A percentile compares a stretch with the other conserved stretches of the same genome.
Evolutionary conservation across 2,329 filamentous ascomycete genomes (phyloP).

Genomic region (Albifimbria verrucaria): DNA sequence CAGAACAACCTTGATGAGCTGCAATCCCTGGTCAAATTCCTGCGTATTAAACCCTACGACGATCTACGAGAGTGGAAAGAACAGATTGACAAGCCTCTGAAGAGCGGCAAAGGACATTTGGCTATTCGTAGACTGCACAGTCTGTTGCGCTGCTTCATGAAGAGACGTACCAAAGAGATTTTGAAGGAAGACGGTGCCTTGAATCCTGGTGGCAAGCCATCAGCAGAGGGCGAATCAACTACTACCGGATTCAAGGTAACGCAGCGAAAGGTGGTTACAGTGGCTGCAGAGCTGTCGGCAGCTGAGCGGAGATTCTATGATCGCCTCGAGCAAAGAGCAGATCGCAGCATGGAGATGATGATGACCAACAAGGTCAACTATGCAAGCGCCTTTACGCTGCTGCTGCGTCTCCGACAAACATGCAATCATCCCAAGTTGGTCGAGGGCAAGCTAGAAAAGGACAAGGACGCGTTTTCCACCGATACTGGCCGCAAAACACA

Average conservation of each 20-base stretch:
- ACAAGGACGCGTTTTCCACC: conserved; percentile 78
- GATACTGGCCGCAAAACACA: conserved; percentile 52
- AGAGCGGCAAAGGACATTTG: conserved; percentile 82
- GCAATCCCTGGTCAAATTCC: conserved; percentile 88
- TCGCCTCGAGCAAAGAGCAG: conserved; percentile 76
- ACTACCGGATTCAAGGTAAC: conserved; percentile 83
- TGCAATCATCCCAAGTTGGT: conserved; percentile 93
- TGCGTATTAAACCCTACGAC: conserved; percentile 88
- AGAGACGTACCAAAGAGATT: conserved; percentile 97
- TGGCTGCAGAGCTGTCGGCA: conserved; percentile 73
- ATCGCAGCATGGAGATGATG: conserved; percentile 84
- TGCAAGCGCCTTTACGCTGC: conserved; percentile 85
- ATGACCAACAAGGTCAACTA: conserved; percentile 84
- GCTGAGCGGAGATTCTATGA: conserved; percentile 85
- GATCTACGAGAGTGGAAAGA: conserved; percentile 85
- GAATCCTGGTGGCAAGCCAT: conserved; percentile 68
- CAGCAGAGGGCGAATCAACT: conserved; percentile 45
- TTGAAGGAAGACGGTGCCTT: conserved; percentile 82
- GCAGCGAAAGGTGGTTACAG: conserved; percentile 79
- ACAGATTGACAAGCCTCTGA: conserved; percentile 85
- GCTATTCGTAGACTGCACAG: conserved; percentile 84
- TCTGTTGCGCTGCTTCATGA: conserved; percentile 92
- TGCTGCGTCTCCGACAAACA: conserved; percentile 86
- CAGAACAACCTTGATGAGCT: conserved; percentile 98
- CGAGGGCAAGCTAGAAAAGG: conserved; percentile 78